A percentile compares a stretch with the other conserved stretches of the same genome.
Evolutionary conservation across 164 flowering plant genomes (phyloP).

Genomic region (Umbilicus rupestris): DNA sequence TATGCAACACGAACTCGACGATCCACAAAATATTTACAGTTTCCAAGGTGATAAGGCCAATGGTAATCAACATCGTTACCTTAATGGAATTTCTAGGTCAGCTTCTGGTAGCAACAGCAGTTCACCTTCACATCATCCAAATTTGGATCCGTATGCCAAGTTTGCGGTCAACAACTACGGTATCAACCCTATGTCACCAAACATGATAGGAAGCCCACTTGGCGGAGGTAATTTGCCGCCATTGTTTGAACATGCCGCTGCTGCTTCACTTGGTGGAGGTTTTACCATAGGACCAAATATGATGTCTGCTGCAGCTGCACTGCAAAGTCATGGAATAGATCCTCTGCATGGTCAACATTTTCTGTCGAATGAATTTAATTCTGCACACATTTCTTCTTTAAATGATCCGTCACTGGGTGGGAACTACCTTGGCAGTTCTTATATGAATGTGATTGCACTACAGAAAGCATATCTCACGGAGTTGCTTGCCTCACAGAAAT

Average conservation of each 20-base stretch:
- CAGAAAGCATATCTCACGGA: conserved; percentile 71
- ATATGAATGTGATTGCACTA: conserved; percentile 47
- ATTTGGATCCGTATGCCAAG: conserved; percentile 25
- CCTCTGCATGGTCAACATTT: conserved; percentile 67
- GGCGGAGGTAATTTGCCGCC: conserved; percentile 48
- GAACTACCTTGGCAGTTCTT: conserved; percentile 38
- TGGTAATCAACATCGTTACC: conserved; percentile 30
- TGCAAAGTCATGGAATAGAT: conserved; percentile 23
- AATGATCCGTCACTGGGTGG: conserved; percentile 44
- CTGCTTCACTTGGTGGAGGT: conserved; percentile 38
- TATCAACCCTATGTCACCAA: conserved; percentile 45
- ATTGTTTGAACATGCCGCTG: conserved; percentile 47
- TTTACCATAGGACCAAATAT: conserved; percentile 36
- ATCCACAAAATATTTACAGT: conserved; percentile 33
- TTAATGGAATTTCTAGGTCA: conserved; percentile 28
- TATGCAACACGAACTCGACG: conserved; percentile 34
- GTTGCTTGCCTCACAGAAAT: conserved; percentile 53
- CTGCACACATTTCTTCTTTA: conserved; percentile 49
- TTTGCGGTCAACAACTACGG: conserved; percentile 45
- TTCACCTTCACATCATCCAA: conserved; percentile 43
- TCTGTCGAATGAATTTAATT: conserved; percentile 49
- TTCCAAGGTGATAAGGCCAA: conserved; percentile 34
- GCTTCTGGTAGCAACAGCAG: conserved; percentile 26
- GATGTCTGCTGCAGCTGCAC: conserved; percentile 11
- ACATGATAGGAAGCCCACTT: conserved; percentile 45